These are phyloP conservation scores for Prunus dulcis DNA, from an alignment of 306 rosid genomes.

Conservation along the genomic window DNA sequence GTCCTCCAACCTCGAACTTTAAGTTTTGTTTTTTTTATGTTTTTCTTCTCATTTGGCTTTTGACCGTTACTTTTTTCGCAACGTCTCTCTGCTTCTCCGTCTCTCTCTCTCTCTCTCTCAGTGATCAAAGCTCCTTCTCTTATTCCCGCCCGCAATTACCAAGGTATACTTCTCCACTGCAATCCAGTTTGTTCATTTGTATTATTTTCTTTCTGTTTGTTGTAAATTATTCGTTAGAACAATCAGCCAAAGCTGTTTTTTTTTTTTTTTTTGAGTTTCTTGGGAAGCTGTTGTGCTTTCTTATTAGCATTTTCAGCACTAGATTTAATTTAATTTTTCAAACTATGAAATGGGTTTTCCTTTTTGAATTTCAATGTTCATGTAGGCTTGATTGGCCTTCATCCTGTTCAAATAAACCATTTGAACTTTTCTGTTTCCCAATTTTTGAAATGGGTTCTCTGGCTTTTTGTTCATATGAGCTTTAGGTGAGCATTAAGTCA, in stretches of 20 bases:
- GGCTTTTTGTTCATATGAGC: constrained; percentile 1
- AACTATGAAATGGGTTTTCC: not conserved
- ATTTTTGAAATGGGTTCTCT: constrained; percentile 14
- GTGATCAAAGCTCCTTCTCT: constrained; percentile 40
- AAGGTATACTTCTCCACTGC: constrained; percentile 34
- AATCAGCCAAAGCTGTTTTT: not conserved
- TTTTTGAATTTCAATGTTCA: not conserved
- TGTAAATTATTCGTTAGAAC: constrained; percentile 5
- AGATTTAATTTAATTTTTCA: not conserved
- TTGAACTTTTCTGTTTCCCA: not conserved
- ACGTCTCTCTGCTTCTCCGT: constrained; percentile 50
- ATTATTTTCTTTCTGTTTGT: constrained; percentile 5
- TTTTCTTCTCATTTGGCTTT: constrained; percentile 22
- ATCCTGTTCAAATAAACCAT: not conserved
- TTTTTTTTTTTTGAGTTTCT: not conserved
- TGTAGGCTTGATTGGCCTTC: not conserved
- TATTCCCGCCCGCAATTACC: constrained; percentile 31
- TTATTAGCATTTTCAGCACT: not conserved
- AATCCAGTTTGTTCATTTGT: not conserved
- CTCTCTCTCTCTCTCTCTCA: not conserved
- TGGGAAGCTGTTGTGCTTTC: not conserved
- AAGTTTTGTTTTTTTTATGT: constrained; percentile 18
- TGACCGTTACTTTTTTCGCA: constrained; percentile 74
- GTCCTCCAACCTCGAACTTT: constrained; percentile 41
- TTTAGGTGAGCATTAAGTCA: not conserved